Base-by-base conservation (phyloP, 305 asterid genomes). In the Plantago coronopus region DNA sequence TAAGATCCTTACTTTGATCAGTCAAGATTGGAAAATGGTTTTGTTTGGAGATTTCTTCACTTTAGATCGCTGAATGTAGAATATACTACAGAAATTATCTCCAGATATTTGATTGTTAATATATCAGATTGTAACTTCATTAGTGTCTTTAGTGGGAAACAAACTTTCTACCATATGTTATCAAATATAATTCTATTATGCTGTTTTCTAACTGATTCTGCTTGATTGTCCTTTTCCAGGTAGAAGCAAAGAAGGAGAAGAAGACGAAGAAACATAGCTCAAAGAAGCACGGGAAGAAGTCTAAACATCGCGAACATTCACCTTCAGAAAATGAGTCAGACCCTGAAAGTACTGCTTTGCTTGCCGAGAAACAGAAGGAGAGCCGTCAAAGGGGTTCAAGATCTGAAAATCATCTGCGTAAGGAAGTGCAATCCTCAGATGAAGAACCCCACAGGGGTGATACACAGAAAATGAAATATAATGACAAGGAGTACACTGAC, bases 191-290 rank as follows among this genome's bases (percentile, higher is more conserved):
- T 61, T n/a, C 17, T 18, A 3, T 37, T 14, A 0, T 56, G 29
- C 59, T 12, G 38, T 27, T 9, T 44, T 17, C 8, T 29, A 37
- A 59, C 75, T 63, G 45, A 69, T 31, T 58, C 14, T 62, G 38
- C 47, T 40, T 47, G 57, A 48, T 49, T 65, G 37, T 68, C 42
- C 16, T 49, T 60, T 64, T 76, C 40, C 76, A 89, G 97, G 89
- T 87, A 56, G 87, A 84, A 79, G 68, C 72, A 17, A 74, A 72
- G 66, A 85, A 81, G 72, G 73, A 65, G 63, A 78, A 72, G 68
- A 59, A 37, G 42, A 81, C 66, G 69, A 79, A 72, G 72, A 80
- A 78, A 73, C 70, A 61, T 40, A 69, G 34, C 44, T 72, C 65
- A 71, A 83, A 80, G 75, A 87, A 78, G 65, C 80, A 54, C 63